Base-by-base conservation (phyloP, 345 rosid species). In the Garcia nutans region DNA sequence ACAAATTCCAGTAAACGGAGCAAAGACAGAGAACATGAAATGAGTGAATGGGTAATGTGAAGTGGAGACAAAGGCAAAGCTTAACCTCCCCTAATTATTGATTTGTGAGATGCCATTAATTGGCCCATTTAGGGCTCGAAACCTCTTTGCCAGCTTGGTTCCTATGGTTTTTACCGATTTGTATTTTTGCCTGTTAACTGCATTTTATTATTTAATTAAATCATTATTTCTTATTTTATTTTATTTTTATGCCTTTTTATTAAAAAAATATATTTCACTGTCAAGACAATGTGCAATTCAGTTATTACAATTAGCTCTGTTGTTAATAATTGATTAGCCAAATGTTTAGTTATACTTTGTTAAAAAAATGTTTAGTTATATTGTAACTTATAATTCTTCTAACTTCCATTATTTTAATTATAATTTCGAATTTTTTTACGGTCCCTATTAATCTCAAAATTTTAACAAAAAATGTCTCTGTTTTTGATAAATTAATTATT, bases 401-500 rank as follows among this genome's bases (percentile, higher is more conserved):
- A 37, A 37, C 6, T 37, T 37, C 6, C 41, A 37, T 5, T 37
- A 37, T 37, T 37, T 37, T 37, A 37, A 37, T 37, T 37, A 37
- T 37, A 37, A 37, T 3, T 37, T 37, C 5, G 41, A 37, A 37
- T 37, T 68, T 33, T 33, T 3, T 28, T 70, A 31, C 65, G 69
- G 61, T 15, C 76, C 66, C 76, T 56, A 41, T 61, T 68, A 77
- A 79, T 74, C 76, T 78, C 70, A 73, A 75, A 72, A 75, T 57
- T 69, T 61, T 11, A 68, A 56, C 70, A 75, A 8, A 24, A 24
- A 57, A 50, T 37, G 57, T 10, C 37, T 33, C 3, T 33, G 2
- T 33, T 33, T 33, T 33, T 33, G 2, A 33, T 33, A 33, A 33
- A 33, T 33, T 33, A 33, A 33, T 33, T 33, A 33, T 33, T 33